Conservation (phyloP, 331 rosid genomes). For the Quercus phellos region DNA sequence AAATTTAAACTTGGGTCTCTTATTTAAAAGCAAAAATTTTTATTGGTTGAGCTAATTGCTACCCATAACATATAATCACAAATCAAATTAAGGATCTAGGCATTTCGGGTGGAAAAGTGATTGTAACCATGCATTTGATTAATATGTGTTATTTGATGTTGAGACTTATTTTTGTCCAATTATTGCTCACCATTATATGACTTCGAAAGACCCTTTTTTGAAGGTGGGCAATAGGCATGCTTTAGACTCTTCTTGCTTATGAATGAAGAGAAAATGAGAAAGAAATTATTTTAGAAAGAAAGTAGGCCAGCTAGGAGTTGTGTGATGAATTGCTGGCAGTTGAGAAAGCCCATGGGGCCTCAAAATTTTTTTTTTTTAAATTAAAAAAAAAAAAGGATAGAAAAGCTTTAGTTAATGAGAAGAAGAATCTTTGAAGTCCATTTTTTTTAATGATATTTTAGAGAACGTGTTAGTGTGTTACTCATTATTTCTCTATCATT, state of each 20-base stretch:
- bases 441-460: neutral
- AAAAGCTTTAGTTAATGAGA: neutral
- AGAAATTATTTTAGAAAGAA: conserved; percentile 29
- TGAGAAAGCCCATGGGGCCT: conserved; percentile 32
- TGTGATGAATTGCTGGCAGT: conserved; percentile 44
- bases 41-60: too few species aligned
- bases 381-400: rapidly evolving
- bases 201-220: neutral
- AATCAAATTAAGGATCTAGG: neutral
- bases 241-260: conserved; percentile 18
- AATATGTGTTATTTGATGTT: neutral
- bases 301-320: conserved; percentile 58
- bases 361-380: too few species aligned
- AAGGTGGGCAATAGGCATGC: neutral
- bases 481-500: neutral
- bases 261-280: conserved; percentile 30
- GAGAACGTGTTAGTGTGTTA: neutral
- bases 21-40: too few species aligned
- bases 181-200: neutral
- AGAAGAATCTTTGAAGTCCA: neutral
- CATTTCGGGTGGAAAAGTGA: neutral
- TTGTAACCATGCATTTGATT: neutral
- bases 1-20: too few species aligned
- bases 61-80: neutral
- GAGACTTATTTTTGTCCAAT: neutral